These are phyloP conservation scores for Schizochytrium sp. DNA, from an alignment of 108 stramenopile species.

Conservation along the genomic window DNA sequence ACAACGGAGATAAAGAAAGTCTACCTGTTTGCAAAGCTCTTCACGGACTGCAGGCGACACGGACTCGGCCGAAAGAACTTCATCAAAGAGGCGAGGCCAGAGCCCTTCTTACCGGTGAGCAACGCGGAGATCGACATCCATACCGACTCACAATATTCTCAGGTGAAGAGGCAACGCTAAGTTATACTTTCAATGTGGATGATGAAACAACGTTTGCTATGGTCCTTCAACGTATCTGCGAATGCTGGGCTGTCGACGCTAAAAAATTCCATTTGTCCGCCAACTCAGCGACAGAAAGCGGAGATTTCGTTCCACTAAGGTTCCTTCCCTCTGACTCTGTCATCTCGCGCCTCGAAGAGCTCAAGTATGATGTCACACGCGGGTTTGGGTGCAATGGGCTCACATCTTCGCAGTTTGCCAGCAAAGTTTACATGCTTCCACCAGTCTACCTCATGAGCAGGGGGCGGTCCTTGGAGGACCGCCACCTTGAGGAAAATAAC, in stretches of 20 bases:
- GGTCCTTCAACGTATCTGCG: not conserved
- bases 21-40: not conserved
- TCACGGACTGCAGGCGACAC: not conserved
- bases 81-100: not conserved
- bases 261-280: not conserved
- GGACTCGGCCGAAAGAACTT: not conserved
- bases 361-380: conserved; percentile 22
- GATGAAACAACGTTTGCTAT: not conserved
- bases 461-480: too few relatives aligned
- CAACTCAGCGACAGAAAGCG: not conserved
- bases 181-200: conserved; percentile 11
- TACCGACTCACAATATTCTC: conserved; percentile 10
- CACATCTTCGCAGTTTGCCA: conserved; percentile 1
- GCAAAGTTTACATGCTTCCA: not conserved
- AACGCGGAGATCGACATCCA: conserved; percentile 4
- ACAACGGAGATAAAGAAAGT: not conserved
- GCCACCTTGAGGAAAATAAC: too few relatives aligned
- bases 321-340: not conserved
- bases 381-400: conserved; percentile 4
- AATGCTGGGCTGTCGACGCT: not conserved
- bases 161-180: not conserved
- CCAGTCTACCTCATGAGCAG: conserved; percentile 16
- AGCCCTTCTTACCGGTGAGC: not conserved
- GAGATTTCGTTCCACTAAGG: not conserved
- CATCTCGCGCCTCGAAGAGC: not conserved